These are phyloP conservation scores for Durotheca rogersii DNA, from an alignment of 495 filamentous ascomycete species.

Conservation along the genomic window DNA sequence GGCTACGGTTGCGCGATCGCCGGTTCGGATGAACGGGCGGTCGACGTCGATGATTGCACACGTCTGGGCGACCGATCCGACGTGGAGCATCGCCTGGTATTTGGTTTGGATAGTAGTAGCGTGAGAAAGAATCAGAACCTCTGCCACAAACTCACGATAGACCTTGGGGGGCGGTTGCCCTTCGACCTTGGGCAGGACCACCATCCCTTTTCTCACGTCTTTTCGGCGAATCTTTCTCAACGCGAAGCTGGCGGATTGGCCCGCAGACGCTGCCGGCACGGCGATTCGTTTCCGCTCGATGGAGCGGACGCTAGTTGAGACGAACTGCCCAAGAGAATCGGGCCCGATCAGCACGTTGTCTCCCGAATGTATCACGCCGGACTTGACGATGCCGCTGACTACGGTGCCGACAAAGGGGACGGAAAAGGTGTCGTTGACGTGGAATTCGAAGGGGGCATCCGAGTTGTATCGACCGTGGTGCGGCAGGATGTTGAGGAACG, in stretches of 20 bases:
- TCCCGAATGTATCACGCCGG: slow-evolving; percentile 82
- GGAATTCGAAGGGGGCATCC: slow-evolving; percentile 87
- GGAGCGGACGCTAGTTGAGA: slow-evolving; percentile 81
- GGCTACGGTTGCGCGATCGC: slow-evolving; percentile 86
- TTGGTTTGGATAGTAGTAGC: slow-evolving; percentile 98
- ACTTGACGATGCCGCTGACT: slow-evolving; percentile 90
- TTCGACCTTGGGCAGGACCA: slow-evolving; percentile 83
- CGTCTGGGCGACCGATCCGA: slow-evolving; percentile 92
- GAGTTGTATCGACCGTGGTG: slow-evolving; percentile 92
- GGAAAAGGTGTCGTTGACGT: slow-evolving; percentile 98
- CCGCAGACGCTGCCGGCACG: slow-evolving; percentile 85
- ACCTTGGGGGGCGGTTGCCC: slow-evolving; percentile 71
- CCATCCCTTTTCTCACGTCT: slow-evolving; percentile 98
- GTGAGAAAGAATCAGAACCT: slow-evolving; percentile 93
- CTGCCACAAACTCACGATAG: slow-evolving; percentile 88
- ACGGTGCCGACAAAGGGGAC: slow-evolving; percentile 97
- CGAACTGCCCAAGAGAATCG: slow-evolving; percentile 89
- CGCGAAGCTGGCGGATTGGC: slow-evolving; percentile 91
- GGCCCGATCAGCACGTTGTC: slow-evolving; percentile 89
- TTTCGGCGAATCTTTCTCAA: slow-evolving; percentile 81
- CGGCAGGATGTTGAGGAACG: slow-evolving; percentile 93
- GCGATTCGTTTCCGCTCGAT: slow-evolving; percentile 95
- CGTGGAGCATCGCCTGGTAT: slow-evolving; percentile 98
- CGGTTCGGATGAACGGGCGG: slow-evolving; percentile 90
- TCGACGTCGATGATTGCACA: slow-evolving; percentile 98